Base-by-base conservation (phyloP, 2,329 filamentous ascomycete genomes). In the Cytospora chrysosperma region DNA sequence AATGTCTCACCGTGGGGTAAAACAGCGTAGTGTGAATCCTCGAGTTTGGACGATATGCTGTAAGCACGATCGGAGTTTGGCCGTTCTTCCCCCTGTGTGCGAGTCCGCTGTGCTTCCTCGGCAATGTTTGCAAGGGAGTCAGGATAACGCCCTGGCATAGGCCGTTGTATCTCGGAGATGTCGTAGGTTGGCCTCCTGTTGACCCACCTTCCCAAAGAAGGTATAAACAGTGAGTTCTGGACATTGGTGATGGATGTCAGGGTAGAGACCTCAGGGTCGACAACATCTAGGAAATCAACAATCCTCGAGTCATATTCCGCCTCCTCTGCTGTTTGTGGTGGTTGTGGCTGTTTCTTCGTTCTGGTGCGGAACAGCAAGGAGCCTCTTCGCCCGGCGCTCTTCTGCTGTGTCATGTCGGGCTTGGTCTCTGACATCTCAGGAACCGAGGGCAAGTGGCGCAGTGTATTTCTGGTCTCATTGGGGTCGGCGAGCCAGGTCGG, bases 221-320 rank as follows among this genome's bases (percentile, higher is more conserved):
- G 92, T 2, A 96, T 79, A 75, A 96, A 96, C 12, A 96, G 85
- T 0, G 92, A 95, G 73, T 96, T 96, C 71, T 96, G 92, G 24
- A 96, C 88, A 70, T 96, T 96, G 51, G 91, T 96, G 12, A 96
- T 83, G 17, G 91, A 94, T 0, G 91, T 92, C 4, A 96, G 78
- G 0, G 92, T 92, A 40, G 91, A 87, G 4, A 96, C 88, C 76
- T 96, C 91, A 50, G 92, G 91, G 70, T 96, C 92, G 51, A 73
- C 65, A n/a, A 71, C 71, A 61, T 73, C 72, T 7, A 73, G 65
- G 28, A 73, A 68, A 59, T 73, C 71, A 43, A 73, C 72, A 26
- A 73, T 71, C 17, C 67, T 69, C 13, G 68, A 68, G 51, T 72
- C 71, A 43, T 73, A 73, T 8, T 67, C 66, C 6, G 65, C 62